Evolutionary conservation across 768 basidiomycete species (phyloP), one percentile per base, ranked within the genome.

Genomic region (Psilocybe tampanensis): DNA sequence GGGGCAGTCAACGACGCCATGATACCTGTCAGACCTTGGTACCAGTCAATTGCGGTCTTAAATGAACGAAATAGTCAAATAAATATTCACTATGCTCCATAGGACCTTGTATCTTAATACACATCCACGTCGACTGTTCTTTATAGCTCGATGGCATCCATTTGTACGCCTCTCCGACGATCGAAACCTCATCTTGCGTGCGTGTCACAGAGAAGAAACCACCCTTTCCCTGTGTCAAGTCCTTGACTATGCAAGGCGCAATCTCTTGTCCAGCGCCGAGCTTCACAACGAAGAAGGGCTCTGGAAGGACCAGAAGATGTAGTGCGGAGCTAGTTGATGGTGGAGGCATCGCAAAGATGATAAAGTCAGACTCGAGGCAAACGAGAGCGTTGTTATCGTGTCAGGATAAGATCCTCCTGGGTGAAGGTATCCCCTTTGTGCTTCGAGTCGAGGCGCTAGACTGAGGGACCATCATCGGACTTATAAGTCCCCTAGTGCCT

Each of bases 71-170:
- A 11, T 18, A 34, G 8, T 7, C 36, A 50, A 41, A 9, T 12
- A 8, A 24, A 24, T n/a, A 64, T 75, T 55, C 47, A 84, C 86
- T 76, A 59, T 88, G 86, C 60, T 85, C 83, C 84, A 89, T 84
- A 2, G 85, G 86, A 2, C 86, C 88, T 33, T 73, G 75, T 39
- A 89, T 83, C 68, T 83, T 83, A 58, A 88, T 82, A 64, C 82
- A 82, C 62, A 69, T 75, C 86, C 86, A 86, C 1, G 73, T 72
- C 21, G 76, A 75, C 26, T 75, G 68, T 39, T 78, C 71, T 52
- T 68, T 66, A 54, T 72, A 72, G 17, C 49, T 63, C 17, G 74
- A 66, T 18, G 74, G 73, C 68, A 78, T 73, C 51, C 59, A 70
- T 13, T 73, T 62, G 13, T 72, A 70, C 21, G 68, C 65, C 64